Evolutionary conservation across 352 stramenopile species (phyloP), one percentile per base, ranked within the genome.

Genomic region (Phytophthora hybrid): DNA sequence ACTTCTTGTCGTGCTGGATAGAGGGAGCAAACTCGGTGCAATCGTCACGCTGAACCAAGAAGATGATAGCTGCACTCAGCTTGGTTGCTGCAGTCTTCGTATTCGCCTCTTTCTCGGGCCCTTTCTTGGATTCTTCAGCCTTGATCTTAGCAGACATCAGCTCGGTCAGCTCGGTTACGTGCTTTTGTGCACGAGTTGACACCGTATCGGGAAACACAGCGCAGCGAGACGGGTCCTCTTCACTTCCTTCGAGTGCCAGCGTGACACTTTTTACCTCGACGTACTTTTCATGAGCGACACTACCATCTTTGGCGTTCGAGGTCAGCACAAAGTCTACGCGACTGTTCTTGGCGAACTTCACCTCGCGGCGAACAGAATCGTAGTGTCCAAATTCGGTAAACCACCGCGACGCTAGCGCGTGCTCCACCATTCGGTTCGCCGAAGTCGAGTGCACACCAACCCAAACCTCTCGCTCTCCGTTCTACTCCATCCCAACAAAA

Each of bases 211-310:
- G 89, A 46, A 96, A 96, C 26, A 96, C 79, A 13, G 87, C 87
- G 60, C 82, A 90, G 4, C 73, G 77, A 13, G 73, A 74, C 8
- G 46, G 34, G 47, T 11, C 44, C 1, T 59, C 34, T 21, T 44
- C 66, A 16, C 31, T 60, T 32, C 59, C 52, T 16, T 65, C 55
- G 41, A 79, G 21, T 32, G 82, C 80, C 9, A 96, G 76, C 54
- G 87, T 96, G 47, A 93, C 89, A 74, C 88, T 94, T 74, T 96
- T 96, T 32, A 96, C 89, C 74, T 96, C 89, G 23, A 94, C 81
- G 65, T 94, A 96, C 71, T 90, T 92, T 32, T 90, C 76, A 39
- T 85, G 82, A 18, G 61, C 26, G 29, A 85, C 51, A 14, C 60
- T 79, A 37, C 73, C 76, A 31, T 81, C 81, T 2, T 61, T 54